phyloP scores from a whole-genome alignment of 345 rosid genomes.

The Eucalyptus rudis region DNA sequence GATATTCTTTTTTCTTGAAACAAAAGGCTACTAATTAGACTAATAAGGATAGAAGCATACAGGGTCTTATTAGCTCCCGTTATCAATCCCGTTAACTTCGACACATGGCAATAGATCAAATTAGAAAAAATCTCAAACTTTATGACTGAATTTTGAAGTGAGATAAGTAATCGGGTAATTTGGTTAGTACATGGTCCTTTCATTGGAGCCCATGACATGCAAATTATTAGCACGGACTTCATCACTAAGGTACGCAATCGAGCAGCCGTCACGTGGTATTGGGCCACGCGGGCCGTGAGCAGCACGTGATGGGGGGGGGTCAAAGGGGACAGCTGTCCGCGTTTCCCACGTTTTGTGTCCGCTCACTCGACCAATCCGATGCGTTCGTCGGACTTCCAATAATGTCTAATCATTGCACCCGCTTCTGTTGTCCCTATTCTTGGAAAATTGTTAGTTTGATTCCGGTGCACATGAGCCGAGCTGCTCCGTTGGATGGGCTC shows the following conservation, averaged over 20 bases:
- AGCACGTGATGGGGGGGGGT: background rate
- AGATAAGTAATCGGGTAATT: too few relatives aligned
- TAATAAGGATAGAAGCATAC: fast-evolving
- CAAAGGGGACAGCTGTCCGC: background rate
- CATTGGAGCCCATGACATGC: background rate
- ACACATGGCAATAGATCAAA: fast-evolving
- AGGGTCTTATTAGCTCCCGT: fast-evolving
- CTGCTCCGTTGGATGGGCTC: background rate
- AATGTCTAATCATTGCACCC: background rate
- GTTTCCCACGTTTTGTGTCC: background rate
- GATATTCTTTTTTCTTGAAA: background rate
- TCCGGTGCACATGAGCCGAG: background rate
- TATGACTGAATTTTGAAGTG: background rate
- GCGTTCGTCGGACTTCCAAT: background rate
- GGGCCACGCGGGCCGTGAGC: background rate
- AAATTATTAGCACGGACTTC: background rate
- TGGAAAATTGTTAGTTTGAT: background rate
- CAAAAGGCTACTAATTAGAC: background rate
- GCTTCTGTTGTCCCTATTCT: background rate
- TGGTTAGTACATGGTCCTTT: too few relatives aligned
- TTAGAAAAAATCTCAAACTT: background rate
- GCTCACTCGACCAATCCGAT: background rate
- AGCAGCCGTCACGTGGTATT: background rate
- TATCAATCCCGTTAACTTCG: background rate
- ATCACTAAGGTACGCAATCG: background rate